Evolutionary conservation across 345 rosid genomes (phyloP).

Genomic region (Nephelium lappaceum): DNA sequence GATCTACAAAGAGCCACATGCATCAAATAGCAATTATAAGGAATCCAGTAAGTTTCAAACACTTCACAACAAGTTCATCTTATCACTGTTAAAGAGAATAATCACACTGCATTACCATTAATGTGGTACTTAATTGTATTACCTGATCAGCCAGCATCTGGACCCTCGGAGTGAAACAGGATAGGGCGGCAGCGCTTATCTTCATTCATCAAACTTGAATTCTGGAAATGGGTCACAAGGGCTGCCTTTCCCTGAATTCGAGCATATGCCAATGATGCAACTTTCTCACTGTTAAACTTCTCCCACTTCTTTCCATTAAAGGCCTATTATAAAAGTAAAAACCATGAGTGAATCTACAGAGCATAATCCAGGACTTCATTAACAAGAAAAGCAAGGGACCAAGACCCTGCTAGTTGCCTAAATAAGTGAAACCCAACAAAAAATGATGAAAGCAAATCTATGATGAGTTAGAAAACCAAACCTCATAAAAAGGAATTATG

Average conservation of each 20-base stretch:
- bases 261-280: constrained; percentile 85
- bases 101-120: neutral
- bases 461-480: constrained; percentile 21
- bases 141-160: constrained; percentile 53
- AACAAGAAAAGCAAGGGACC: neutral
- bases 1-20: constrained; percentile 22
- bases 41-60: neutral
- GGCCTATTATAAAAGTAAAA: constrained; percentile 44
- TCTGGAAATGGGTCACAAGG: constrained; percentile 81
- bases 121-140: neutral
- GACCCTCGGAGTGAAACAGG: constrained; percentile 48
- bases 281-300: constrained; percentile 90
- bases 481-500: constrained; percentile 72
- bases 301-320: constrained; percentile 92
- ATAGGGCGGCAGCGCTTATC: constrained; percentile 90
- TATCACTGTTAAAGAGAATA: neutral
- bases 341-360: constrained; percentile 7
- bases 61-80: neutral
- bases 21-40: neutral
- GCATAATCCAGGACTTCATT: constrained; percentile 4
- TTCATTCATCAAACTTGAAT: constrained; percentile 91
- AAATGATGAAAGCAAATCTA: neutral
- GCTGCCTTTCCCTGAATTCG: constrained; percentile 82
- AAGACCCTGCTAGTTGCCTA: neutral
- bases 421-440: neutral